Evolutionary conservation across 441 rosid species (phyloP).

Genomic region (Erodium texanum): DNA sequence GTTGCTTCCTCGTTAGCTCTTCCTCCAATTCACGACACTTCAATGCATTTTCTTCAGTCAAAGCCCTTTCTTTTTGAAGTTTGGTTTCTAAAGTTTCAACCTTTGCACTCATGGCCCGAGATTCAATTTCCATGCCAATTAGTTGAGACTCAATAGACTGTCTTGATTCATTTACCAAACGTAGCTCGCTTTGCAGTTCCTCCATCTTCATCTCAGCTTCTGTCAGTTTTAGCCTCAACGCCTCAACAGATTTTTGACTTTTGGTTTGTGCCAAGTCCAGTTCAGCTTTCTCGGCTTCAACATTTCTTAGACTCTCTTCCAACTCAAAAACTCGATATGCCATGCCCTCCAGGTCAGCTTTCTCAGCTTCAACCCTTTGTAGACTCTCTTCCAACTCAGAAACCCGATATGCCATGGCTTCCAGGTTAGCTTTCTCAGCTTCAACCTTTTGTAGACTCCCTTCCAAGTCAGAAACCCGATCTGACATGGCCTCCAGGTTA

Average conservation of each 20-base stretch:
- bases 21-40: conserved; percentile 42
- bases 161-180: conserved; percentile 37
- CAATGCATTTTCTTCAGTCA: conserved; percentile 34
- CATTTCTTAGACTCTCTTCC: not conserved
- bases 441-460: too few species aligned
- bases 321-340: too few species aligned
- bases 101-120: conserved; percentile 37
- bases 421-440: too few species aligned
- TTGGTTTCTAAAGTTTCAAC: conserved; percentile 40
- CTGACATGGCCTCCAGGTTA: too few species aligned
- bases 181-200: conserved; percentile 42
- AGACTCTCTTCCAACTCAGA: too few species aligned
- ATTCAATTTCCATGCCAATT: conserved; percentile 42
- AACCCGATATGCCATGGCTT: too few species aligned
- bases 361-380: too few species aligned
- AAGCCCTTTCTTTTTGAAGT: conserved; percentile 34
- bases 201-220: conserved; percentile 35
- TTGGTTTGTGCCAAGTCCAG: conserved; percentile 38
- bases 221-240: conserved; percentile 26
- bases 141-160: conserved; percentile 46
- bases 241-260: conserved; percentile 34
- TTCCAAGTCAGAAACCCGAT: too few species aligned
- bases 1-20: conserved; percentile 38
- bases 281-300: conserved; percentile 35
- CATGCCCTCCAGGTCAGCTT: too few species aligned